Evolutionary conservation across 2,329 filamentous ascomycete species (phyloP), one percentile per base, ranked within the genome.

Genomic region (Neofusicoccum cordaticola): DNA sequence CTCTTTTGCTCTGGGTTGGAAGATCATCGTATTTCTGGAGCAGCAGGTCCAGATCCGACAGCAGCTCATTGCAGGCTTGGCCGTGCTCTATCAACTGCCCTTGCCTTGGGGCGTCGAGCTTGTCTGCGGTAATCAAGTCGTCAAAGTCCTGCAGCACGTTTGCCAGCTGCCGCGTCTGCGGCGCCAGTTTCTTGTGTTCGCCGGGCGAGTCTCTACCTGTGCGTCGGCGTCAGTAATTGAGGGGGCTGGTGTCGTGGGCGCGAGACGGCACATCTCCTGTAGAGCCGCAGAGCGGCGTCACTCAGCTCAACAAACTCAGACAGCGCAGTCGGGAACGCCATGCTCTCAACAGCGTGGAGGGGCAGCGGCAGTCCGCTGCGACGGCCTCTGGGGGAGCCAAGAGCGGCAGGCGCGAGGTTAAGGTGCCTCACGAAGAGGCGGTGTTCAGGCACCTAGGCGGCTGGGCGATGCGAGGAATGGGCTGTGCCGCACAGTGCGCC

Each of bases 141-240:
- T 68, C 67, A 31, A 74, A 68, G 53, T 74, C 72, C 39, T 72
- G 68, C 6, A 73, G 68, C 8, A 72, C 60, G 48, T 73, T 74
- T 8, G 68, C 68, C 8, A 75, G 69, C 48, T 67, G 68, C 9
- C 73, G 70, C 22, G 71, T 67, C 66, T 74, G 69, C 17, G 52
- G 67, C 2, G 72, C 69, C 4, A 75, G 63, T 5, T 67, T 62
- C 31, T 71, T 74, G 37, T 41, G 19, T 61, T 72, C 70, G 13
- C 72, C 73, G 3, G 71, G 68, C 50, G 68, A 73, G 57, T 74
- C 72, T 53, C 72, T 69, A 57, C 73, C 72, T 73, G 9, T 4
- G n/a, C 13, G 17, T 44, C 13, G 4, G 15, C 2, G 41, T 44
- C n/a, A 44, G 41, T 17, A 44, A 4, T 56, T 17, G 34, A 13